Base-by-base conservation (phyloP, 2,329 filamentous ascomycete genomes). In the Cercospora janseana region DNA sequence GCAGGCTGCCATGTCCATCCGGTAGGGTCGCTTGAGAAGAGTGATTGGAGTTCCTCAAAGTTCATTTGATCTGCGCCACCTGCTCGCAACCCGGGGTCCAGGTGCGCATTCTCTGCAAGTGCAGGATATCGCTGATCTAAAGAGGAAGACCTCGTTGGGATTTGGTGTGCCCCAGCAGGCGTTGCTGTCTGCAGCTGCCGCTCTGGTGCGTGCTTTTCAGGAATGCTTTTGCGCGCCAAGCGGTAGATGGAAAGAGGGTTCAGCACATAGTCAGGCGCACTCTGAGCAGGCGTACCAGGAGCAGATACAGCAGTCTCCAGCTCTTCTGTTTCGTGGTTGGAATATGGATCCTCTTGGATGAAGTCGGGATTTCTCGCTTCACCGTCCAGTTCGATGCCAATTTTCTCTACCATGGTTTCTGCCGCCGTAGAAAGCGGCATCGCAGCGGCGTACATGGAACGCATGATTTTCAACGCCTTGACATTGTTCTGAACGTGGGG, bases 1-100 rank as follows among this genome's bases (percentile, higher is more conserved):
- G 57, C 57, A 16, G 58, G 58, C 40, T 61, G 58, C 58, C 58
- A 61, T 27, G 58, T 59, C 57, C 58, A 59, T 2, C 58, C 58
- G 3, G 58, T 58, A 9, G 58, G 58, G 45, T 61, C 58, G 34
- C 57, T 61, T 3, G 55, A 55, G 53, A 61, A 61, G 10, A 61
- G 46, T 5, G 52, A 55, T 24, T 59, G 56, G 24, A 61, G 47
- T 34, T 59, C 58, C 24, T 61, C 58, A 27, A 61, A 57, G 9
- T 57, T 57, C 46, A 57, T 53, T 43, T 61, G 58, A 9, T 59
- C 55, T 9, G 24, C 28, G 10, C 13, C 20, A 9, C 29, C 37
- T 18, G 37, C 21, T 34, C 46, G 37, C 10, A 43, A 21, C 16
- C 46, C 46, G 13, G 58, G 56, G 1, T 56, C 56, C 7, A 57